phyloP scores from a whole-genome alignment of 2,329 filamentous ascomycete genomes.

The Periconia macrospinosa region DNA sequence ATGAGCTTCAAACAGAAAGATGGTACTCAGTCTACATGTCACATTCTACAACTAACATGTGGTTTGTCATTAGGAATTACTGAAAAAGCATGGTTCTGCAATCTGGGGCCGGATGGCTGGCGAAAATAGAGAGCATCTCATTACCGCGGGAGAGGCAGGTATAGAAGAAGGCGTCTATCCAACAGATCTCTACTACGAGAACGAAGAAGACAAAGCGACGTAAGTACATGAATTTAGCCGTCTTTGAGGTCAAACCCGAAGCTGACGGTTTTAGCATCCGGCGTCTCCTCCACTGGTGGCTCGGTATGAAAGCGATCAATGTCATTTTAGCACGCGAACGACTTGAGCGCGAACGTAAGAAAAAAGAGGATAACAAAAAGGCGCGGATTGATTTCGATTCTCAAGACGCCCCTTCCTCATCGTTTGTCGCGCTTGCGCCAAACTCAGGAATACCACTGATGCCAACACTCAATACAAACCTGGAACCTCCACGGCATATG shows the following conservation, averaged over 20 bases:
- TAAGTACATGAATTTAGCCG: slow-evolving; percentile 16
- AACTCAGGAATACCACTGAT: slow-evolving; percentile 16
- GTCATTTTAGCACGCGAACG: slow-evolving; percentile 40
- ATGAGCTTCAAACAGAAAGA: not conserved
- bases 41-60: not conserved
- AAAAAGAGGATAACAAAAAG: slow-evolving; percentile 36
- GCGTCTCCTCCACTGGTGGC: slow-evolving; percentile 41
- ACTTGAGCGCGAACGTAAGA: slow-evolving; percentile 36
- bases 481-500: slow-evolving; percentile 16
- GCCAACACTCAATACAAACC: slow-evolving; percentile 20
- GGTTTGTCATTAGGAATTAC: slow-evolving; percentile 7
- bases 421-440: slow-evolving; percentile 33
- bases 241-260: not conserved
- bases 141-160: slow-evolving; percentile 34
- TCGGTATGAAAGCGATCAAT: slow-evolving; percentile 41
- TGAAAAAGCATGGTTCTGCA: slow-evolving; percentile 35
- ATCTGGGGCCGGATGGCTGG: slow-evolving; percentile 36
- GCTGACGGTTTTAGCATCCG: slow-evolving; percentile 24
- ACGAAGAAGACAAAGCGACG: slow-evolving; percentile 33
- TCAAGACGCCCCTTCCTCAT: slow-evolving; percentile 20
- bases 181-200: slow-evolving; percentile 35
- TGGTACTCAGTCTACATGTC: not conserved
- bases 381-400: slow-evolving; percentile 30
- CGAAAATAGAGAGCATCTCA: slow-evolving; percentile 35
- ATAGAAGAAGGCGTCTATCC: slow-evolving; percentile 36